A percentile compares a stretch with the other conserved stretches of the same genome.
These are phyloP conservation scores for Trichoderma simmonsii DNA, from an alignment of 2,329 filamentous ascomycete genomes.

Conservation along the genomic window DNA sequence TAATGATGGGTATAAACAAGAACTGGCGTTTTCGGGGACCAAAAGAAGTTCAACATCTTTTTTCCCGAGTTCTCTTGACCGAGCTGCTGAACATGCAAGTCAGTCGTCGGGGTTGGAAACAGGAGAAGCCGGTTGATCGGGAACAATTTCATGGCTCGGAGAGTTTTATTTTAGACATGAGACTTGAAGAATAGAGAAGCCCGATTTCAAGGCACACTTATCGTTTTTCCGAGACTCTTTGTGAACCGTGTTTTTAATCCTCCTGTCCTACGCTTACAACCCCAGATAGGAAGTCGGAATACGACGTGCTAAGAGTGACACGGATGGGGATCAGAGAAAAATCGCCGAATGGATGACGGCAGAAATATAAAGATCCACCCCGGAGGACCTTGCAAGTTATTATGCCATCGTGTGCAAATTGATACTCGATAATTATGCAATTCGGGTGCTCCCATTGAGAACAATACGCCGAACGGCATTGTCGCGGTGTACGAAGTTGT, in stretches of 20 bases:
- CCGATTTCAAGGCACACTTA: not conserved
- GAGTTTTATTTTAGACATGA: conserved; percentile 12
- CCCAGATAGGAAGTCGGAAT: not conserved
- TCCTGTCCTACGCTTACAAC: not conserved
- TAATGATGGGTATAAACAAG: conserved; percentile 32
- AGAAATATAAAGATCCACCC: not conserved
- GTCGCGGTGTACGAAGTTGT: not conserved
- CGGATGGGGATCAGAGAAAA: not conserved
- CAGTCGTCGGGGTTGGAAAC: conserved; percentile 26
- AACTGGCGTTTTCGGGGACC: conserved; percentile 42
- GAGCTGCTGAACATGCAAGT: conserved; percentile 35
- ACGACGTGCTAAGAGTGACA: not conserved
- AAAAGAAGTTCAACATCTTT: conserved; percentile 50
- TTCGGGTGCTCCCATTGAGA: not conserved
- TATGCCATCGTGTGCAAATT: not conserved
- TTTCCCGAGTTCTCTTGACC: conserved; percentile 42
- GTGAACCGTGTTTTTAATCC: not conserved
- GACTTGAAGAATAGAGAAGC: conserved; percentile 16
- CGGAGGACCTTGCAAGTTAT: not conserved
- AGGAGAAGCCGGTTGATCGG: conserved; percentile 12
- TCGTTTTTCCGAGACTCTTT: not conserved
- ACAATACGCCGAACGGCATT: not conserved
- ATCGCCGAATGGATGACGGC: not conserved
- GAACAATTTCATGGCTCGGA: not conserved
- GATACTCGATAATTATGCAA: not conserved